A percentile compares a stretch with the other conserved stretches of the same genome.
Conservation (phyloP, 352 stramenopile species). For the Pythium rishiriense region DNA sequence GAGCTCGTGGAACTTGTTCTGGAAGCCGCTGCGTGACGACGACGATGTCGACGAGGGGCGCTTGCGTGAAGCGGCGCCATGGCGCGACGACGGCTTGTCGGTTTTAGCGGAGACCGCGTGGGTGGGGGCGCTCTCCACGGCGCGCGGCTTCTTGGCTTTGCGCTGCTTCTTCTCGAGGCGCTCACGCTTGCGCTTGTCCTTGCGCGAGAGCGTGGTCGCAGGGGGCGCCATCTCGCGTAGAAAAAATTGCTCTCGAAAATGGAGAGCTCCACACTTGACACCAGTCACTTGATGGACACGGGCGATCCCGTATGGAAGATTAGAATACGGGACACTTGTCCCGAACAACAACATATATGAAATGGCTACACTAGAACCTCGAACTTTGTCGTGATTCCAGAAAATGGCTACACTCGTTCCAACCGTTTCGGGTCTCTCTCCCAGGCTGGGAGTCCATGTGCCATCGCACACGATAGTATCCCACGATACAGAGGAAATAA, state of each 20-base stretch:
- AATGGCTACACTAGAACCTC: constrained; percentile 30
- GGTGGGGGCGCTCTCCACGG: constrained; percentile 11
- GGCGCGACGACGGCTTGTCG: constrained; percentile 14
- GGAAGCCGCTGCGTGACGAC: constrained; percentile 25
- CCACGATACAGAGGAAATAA: neutral
- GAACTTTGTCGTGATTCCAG: constrained; percentile 2
- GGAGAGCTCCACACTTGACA: constrained; percentile 8
- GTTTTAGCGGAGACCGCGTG: neutral
- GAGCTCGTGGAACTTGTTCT: constrained; percentile 84
- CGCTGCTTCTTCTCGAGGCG: constrained; percentile 77
- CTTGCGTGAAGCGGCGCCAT: constrained; percentile 13
- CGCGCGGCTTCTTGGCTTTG: constrained; percentile 59
- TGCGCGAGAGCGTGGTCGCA: constrained; percentile 45
- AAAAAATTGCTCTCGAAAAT: no score
- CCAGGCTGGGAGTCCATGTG: no score
- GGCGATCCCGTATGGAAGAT: neutral
- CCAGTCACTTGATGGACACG: constrained; percentile 19
- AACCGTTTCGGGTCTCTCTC: neutral
- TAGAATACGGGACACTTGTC: neutral
- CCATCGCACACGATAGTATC: no score
- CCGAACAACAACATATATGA: neutral
- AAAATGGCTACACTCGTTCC: neutral
- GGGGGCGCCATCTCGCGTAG: constrained; percentile 26
- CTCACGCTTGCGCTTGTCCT: constrained; percentile 78
- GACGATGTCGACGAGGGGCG: neutral